Evolutionary conservation across 768 basidiomycete genomes (phyloP), one percentile per base, ranked within the genome.

Genomic region (Agrocybe praecox): DNA sequence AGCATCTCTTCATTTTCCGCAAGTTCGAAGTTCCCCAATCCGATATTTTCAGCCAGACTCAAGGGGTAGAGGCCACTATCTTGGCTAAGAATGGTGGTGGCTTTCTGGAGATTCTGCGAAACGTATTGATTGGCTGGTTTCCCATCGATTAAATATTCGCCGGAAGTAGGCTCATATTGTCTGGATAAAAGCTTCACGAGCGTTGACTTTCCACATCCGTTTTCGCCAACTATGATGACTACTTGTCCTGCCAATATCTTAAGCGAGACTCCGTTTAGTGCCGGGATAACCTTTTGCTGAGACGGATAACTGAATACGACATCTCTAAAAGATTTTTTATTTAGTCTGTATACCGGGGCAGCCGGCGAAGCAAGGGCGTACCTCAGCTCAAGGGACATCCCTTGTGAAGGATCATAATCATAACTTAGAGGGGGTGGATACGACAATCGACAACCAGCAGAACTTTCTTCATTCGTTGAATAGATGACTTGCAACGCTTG

Each of bases 121-220:
- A 70, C 64, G 44, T 82, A 85, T 0, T 67, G 58, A 1, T 65
- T 52, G 5, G 79, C 74, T 0, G 75, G 72, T 1, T 65, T 32
- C 6, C 74, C 77, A 51, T 86, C 79, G 32, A 85, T 68, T 12
- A 78, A 62, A 11, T 85, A 49, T 10, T 73, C 62, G 0, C 83
- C 85, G 0, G 69, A 67, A 0, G 73, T 72, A 0, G 77, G 74
- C 49, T 82, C 77, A 60, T 80, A 83, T 4, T 84, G 62, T 1
- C 82, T 69, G 0, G 81, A 71, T 3, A 87, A 66, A 12, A 86
- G 67, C 49, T 81, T 80, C 14, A 85, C 69, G 23, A 85, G 60
- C 0, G 82, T 82, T 0, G 80, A 79, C 58, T 85, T 85, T 4
- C 83, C 83, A 47, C 77, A 77, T 11, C 84, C 84, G 56, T 86